Evolutionary conservation across 371 early-diverging fungal species (phyloP).

Genomic region (Parasitella parasitica): DNA sequence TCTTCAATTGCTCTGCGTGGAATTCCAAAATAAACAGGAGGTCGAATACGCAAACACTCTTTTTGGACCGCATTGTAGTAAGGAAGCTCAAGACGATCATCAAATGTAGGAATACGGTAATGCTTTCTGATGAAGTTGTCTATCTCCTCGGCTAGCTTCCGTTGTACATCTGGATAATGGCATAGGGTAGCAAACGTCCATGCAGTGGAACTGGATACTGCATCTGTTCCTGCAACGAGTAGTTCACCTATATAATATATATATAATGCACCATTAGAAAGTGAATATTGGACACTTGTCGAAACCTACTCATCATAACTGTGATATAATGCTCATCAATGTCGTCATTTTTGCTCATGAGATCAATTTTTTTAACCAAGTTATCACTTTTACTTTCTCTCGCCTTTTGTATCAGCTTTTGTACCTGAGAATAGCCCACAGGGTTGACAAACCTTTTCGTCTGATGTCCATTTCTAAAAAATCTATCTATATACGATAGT

Average conservation of each 20-base stretch:
- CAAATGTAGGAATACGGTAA: conserved; percentile 17
- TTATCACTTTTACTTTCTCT: conserved; percentile 3
- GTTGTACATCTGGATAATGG: conserved; percentile 18
- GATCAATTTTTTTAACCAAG: conserved; percentile 11
- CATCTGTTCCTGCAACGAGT: conserved; percentile 11
- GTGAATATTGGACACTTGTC: neutral
- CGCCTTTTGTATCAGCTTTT: neutral
- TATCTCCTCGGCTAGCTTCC: conserved; percentile 11
- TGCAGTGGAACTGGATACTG: neutral
- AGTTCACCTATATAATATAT: conserved; percentile 3
- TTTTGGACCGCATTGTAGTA: conserved; percentile 29
- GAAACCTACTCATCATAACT: conserved; percentile 23
- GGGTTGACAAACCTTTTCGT: neutral
- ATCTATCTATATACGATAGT: conserved; percentile 10
- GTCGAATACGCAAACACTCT: conserved; percentile 28
- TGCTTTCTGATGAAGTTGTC: conserved; percentile 19
- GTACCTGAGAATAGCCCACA: neutral
- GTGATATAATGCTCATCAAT: conserved; percentile 15
- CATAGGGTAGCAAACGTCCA: conserved; percentile 18
- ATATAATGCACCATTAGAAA: neutral
- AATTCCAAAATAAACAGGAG: conserved; percentile 24
- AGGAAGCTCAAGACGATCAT: conserved; percentile 16
- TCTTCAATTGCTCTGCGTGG: conserved; percentile 35
- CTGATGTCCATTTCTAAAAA: conserved; percentile 5
- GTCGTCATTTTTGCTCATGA: neutral